Percentiles rank a stretch among this genome's conserved stretches.
phyloP scores from a whole-genome alignment of 2,329 filamentous ascomycete species.

The Alternaria solani region DNA sequence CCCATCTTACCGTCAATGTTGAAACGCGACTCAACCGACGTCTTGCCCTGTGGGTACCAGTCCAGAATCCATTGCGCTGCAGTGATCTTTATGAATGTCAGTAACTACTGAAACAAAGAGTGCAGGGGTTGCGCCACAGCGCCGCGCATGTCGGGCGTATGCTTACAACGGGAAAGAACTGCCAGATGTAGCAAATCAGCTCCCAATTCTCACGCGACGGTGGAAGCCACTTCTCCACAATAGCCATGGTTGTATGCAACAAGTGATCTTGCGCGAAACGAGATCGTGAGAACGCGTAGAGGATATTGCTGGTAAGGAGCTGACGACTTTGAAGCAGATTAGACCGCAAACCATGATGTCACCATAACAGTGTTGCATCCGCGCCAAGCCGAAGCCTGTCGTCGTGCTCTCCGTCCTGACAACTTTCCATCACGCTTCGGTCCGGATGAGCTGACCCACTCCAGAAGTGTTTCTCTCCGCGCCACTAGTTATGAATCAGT shows the following conservation, averaged over 20 bases:
- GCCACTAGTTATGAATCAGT: background rate
- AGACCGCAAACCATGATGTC: constrained; percentile 22
- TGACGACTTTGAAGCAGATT: background rate
- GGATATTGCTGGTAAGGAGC: background rate
- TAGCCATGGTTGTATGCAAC: constrained; percentile 43
- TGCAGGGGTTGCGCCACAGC: background rate
- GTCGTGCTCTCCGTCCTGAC: background rate
- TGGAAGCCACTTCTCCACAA: constrained; percentile 57
- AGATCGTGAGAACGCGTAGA: background rate
- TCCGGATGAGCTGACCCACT: background rate
- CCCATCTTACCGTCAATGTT: constrained; percentile 90
- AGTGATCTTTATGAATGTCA: constrained; percentile 64
- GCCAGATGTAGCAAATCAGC: constrained; percentile 54
- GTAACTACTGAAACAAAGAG: background rate
- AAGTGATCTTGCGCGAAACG: background rate
- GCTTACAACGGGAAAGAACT: constrained; percentile 61
- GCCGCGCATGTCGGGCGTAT: background rate
- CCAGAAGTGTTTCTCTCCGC: background rate
- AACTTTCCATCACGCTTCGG: background rate
- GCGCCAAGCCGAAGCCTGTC: constrained; percentile 23
- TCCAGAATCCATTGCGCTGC: constrained; percentile 74
- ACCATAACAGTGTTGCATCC: constrained; percentile 16
- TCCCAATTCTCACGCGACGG: constrained; percentile 62
- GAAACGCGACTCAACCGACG: constrained; percentile 74
- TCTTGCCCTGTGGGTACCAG: constrained; percentile 94